Conservation (phyloP, 2,329 filamentous ascomycete species). For the Phaeosphaeria sp. region DNA sequence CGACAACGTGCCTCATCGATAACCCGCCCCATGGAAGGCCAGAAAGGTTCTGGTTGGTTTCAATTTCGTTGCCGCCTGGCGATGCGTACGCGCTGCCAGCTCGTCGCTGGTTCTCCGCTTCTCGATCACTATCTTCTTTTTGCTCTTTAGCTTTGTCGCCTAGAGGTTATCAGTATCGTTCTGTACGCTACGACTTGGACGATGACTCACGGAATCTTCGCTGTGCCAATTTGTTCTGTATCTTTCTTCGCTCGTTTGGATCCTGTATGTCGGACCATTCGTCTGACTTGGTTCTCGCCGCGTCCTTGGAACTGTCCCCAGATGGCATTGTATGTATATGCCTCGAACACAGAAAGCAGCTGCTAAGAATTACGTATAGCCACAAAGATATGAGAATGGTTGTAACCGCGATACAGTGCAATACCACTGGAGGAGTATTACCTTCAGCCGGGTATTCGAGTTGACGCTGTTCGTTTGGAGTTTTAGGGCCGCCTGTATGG, state of each 20-base stretch:
- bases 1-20: slow-evolving; percentile 63
- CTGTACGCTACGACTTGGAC: neutral
- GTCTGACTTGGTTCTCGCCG: slow-evolving; percentile 47
- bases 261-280: slow-evolving; percentile 75
- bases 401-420: neutral
- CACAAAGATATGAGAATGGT: neutral
- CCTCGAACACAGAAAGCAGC: neutral
- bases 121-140: slow-evolving; percentile 69
- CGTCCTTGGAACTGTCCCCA: slow-evolving; percentile 14
- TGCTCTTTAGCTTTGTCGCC: slow-evolving; percentile 74
- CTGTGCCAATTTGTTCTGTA: slow-evolving; percentile 79
- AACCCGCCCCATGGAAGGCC: slow-evolving; percentile 77
- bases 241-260: slow-evolving; percentile 72
- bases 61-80: slow-evolving; percentile 64
- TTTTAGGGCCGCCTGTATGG: neutral
- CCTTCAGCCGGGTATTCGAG: neutral
- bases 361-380: neutral
- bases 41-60: slow-evolving; percentile 61
- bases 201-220: slow-evolving; percentile 72
- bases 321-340: neutral
- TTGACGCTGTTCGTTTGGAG: neutral
- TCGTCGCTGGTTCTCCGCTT: slow-evolving; percentile 67
- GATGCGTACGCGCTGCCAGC: slow-evolving; percentile 70
- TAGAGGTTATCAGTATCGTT: slow-evolving; percentile 40
- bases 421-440: neutral